phyloP scores from a whole-genome alignment of 208 protist genomes.

The Angomonas ambiguus region DNA sequence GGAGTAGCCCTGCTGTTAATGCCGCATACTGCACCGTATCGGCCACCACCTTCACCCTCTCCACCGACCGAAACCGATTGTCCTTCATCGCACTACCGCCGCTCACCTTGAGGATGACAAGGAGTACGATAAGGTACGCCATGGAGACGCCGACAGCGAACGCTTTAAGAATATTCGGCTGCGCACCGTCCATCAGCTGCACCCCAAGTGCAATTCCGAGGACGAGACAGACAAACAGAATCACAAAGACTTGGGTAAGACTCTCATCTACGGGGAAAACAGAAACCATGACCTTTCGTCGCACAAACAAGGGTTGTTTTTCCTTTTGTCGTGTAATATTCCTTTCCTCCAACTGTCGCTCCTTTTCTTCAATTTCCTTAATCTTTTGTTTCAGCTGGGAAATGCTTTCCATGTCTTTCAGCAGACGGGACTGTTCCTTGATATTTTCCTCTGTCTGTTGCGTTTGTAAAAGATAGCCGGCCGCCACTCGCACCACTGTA shows the following conservation, averaged over 20 bases:
- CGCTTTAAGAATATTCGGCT: not conserved
- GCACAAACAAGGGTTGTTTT: not conserved
- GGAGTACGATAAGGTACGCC: not conserved
- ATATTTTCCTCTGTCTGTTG: constrained; percentile 6
- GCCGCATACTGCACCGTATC: too few relatives aligned
- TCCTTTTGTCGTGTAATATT: not conserved
- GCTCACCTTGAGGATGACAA: not conserved
- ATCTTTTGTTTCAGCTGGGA: not conserved
- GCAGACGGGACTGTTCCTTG: not conserved
- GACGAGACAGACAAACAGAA: not conserved
- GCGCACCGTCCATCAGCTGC: not conserved
- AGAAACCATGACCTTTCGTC: not conserved
- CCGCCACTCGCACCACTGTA: not conserved
- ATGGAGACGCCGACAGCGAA: not conserved
- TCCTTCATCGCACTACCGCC: not conserved
- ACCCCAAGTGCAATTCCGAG: not conserved
- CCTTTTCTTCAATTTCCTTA: constrained; percentile 4
- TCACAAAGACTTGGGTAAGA: not conserved
- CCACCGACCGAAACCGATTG: not conserved
- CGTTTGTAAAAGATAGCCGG: not conserved
- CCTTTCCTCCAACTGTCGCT: not conserved
- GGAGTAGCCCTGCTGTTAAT: too few relatives aligned
- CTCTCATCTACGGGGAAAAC: not conserved
- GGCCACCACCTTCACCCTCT: not conserved
- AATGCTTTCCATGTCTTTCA: not conserved